Base-by-base conservation (phyloP, 805 yeast species). In the Metschnikowia hibisci region DNA sequence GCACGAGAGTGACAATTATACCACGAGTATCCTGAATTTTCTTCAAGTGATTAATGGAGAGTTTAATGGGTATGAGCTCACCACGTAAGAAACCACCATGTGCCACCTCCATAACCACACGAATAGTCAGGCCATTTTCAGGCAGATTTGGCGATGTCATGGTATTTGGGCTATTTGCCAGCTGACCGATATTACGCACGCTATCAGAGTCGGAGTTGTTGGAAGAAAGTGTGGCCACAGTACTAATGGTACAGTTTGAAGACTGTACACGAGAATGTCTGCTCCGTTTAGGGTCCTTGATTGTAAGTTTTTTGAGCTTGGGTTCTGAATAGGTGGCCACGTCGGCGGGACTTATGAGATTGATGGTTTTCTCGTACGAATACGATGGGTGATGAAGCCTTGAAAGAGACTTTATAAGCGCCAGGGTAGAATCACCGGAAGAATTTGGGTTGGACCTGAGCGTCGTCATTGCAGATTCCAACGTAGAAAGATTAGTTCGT, bases 61-160 rank as follows among this genome's bases (percentile, higher is more conserved):
- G 66, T 53, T 79, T 81, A 10, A 90, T 75, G 0, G 95, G 93
- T 0, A 90, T 77, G 2, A 74, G 58, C 56, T 89, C 96, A 18
- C 96, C 96, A 26, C 89, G 72, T 1, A 86, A 64, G 55, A 74
- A 88, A 0, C 96, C 97, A 31, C 82, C 67, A 32, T 76, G 74
- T 1, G 87, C 64, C 6, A 69, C 60, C 14, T 60, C 66, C 39
- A 70, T 50, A 13, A 64, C 46, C 5, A 69, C 71, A 33, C 63
- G 63, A 31, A 71, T 70, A 27, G 58, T 63, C 1, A 62, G 60
- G n/a, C 32, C 14, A 34, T 35, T 29, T 14, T 43, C 46, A 8
- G 39, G 36, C 31, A 30, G 35, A 12, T 7, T 20, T 35, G 34
- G 43, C 12, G 34, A 30, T 5, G 37, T 12, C 27, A 29, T 32